These are phyloP conservation scores for Mycena venus DNA, from an alignment of 768 basidiomycete genomes.

Conservation along the genomic window DNA sequence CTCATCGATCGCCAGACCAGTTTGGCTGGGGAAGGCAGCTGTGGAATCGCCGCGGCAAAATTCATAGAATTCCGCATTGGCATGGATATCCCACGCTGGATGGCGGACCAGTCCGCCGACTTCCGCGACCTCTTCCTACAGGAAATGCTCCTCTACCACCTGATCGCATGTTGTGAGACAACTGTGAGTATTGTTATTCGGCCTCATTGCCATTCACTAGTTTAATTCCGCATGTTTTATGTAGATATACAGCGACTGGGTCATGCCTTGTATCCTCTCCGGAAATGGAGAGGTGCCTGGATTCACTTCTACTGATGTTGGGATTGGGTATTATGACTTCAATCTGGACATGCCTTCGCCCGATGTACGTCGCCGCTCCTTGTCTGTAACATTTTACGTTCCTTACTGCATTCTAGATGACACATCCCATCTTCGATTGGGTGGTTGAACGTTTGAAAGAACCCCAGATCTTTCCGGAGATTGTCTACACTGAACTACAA, in stretches of 20 bases:
- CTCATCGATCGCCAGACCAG: background rate
- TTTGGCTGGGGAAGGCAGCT: background rate
- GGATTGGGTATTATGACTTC: background rate
- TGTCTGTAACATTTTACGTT: background rate
- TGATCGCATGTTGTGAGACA: background rate
- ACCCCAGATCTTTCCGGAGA: background rate
- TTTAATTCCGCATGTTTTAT: background rate
- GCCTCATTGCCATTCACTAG: no score
- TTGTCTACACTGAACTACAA: no score
- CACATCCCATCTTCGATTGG: slow-evolving; percentile 7
- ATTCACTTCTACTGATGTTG: background rate
- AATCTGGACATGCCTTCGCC: background rate
- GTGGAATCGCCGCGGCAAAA: background rate
- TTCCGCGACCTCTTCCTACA: background rate
- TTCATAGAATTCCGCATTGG: background rate
- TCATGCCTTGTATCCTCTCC: background rate
- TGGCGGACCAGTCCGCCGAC: background rate
- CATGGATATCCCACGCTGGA: background rate
- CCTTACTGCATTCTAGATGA: background rate
- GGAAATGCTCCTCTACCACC: background rate
- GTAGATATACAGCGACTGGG: background rate
- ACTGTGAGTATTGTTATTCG: background rate
- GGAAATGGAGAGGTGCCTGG: background rate
- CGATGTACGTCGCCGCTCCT: background rate
- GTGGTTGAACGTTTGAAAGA: background rate